These are phyloP conservation scores for Pichia eremophila DNA, from an alignment of 805 yeast species.

Conservation along the genomic window DNA sequence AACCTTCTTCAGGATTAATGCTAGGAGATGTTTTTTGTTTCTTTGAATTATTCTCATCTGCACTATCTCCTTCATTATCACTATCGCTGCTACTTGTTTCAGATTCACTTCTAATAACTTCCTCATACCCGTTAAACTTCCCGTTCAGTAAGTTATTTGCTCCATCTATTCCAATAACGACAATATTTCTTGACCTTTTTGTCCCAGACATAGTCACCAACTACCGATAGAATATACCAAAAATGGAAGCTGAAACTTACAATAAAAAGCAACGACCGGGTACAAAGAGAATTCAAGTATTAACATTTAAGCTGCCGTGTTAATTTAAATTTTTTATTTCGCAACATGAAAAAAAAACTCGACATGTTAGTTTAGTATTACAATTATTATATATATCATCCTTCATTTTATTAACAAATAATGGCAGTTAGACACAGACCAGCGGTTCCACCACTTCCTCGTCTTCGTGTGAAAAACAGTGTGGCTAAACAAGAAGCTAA, in stretches of 20 bases:
- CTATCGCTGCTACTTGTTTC: no score
- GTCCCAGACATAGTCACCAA: neutral
- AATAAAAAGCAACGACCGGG: neutral
- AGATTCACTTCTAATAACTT: neutral
- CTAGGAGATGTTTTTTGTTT: neutral
- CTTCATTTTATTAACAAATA: neutral
- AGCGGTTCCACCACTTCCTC: constrained; percentile 60
- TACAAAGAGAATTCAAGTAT: no score
- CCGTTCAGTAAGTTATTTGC: neutral
- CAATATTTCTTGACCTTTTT: neutral
- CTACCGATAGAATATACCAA: neutral
- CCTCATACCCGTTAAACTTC: neutral
- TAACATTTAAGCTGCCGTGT: no score
- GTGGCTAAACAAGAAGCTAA: constrained; percentile 48
- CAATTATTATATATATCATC: no score
- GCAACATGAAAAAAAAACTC: no score
- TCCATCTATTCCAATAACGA: neutral
- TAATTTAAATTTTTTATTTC: no score
- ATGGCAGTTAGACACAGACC: constrained; percentile 14
- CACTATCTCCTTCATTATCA: no score
- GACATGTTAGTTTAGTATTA: no score
- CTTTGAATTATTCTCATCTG: neutral
- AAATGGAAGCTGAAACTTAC: no score
- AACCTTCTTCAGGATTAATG: neutral
- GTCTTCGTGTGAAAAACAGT: constrained; percentile 61